Percentiles rank a stretch among this genome's conserved stretches.
Conservation (phyloP, 2,329 filamentous ascomycete species). For the Hypocreales sp. region DNA sequence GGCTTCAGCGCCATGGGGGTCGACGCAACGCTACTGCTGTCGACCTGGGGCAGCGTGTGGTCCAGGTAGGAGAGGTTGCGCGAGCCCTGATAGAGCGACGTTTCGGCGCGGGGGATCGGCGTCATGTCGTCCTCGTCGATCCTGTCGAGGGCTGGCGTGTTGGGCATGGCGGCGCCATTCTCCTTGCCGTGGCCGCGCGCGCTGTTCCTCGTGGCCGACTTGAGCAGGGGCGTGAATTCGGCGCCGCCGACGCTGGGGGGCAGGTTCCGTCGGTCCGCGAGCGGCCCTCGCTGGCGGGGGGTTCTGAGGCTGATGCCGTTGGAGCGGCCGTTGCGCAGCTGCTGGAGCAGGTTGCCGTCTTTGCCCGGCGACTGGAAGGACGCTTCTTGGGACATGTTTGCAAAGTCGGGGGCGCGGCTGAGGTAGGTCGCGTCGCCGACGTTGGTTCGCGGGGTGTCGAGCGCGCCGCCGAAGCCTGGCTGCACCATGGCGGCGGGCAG, state of each 20-base stretch:
- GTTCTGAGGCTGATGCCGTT: constrained; percentile 49
- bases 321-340: constrained; percentile 51
- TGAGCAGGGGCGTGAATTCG: constrained; percentile 91
- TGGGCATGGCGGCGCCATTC: constrained; percentile 39
- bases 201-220: constrained; percentile 59
- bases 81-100: constrained; percentile 52
- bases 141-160: constrained; percentile 55
- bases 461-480: constrained; percentile 43
- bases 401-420: constrained; percentile 50
- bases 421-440: constrained; percentile 73
- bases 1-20: constrained; percentile 64
- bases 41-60: constrained; percentile 58
- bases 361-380: constrained; percentile 74
- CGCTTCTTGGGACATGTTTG: constrained; percentile 70
- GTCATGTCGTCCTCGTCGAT: constrained; percentile 62
- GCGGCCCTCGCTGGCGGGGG: constrained; percentile 53
- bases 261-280: constrained; percentile 58
- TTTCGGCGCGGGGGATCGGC: constrained; percentile 56
- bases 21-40: constrained; percentile 66
- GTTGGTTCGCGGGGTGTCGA: constrained; percentile 80
- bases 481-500: constrained; percentile 37
- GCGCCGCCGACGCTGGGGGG: constrained; percentile 48
- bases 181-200: constrained; percentile 49
- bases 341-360: constrained; percentile 51
- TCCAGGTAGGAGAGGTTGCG: constrained; percentile 50